phyloP scores from a whole-genome alignment of 1,139 yeast species.

The Zhuliangozyma blackwelliae region DNA sequence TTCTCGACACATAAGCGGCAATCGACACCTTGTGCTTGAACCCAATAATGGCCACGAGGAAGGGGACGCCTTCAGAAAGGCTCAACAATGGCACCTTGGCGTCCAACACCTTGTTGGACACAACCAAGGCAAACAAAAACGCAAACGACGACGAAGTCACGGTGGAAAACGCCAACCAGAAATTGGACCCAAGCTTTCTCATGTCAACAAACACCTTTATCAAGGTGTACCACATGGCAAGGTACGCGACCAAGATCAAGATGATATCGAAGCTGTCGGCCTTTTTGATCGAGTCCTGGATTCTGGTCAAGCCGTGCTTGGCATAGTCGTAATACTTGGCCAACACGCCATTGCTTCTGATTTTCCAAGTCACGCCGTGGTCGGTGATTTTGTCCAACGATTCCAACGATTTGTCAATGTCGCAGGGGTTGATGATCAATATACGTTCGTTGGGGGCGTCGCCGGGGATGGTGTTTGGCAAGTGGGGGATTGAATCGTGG shows the following conservation, averaged over 20 bases:
- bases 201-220: slow-evolving; percentile 74
- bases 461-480: slow-evolving; percentile 30
- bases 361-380: slow-evolving; percentile 56
- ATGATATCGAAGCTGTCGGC: slow-evolving; percentile 88
- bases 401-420: slow-evolving; percentile 30
- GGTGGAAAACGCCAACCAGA: slow-evolving; percentile 87
- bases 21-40: slow-evolving; percentile 82
- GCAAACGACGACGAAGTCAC: slow-evolving; percentile 81
- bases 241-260: slow-evolving; percentile 75
- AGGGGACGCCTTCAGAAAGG: slow-evolving; percentile 89
- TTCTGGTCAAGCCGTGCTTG: slow-evolving; percentile 39
- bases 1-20: slow-evolving; percentile 58
- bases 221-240: slow-evolving; percentile 88
- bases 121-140: slow-evolving; percentile 74
- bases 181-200: slow-evolving; percentile 76
- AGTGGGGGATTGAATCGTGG: slow-evolving; percentile 30
- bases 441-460: slow-evolving; percentile 33
- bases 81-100: slow-evolving; percentile 66
- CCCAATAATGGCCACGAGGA: slow-evolving; percentile 88
- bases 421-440: slow-evolving; percentile 37
- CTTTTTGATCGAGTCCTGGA: slow-evolving; percentile 55
- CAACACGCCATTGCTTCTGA: slow-evolving; percentile 61
- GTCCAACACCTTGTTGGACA: slow-evolving; percentile 53
- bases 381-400: slow-evolving; percentile 28
- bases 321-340: slow-evolving; percentile 64